phyloP scores from a whole-genome alignment of 768 basidiomycete species.

The Hericium erinaceus region DNA sequence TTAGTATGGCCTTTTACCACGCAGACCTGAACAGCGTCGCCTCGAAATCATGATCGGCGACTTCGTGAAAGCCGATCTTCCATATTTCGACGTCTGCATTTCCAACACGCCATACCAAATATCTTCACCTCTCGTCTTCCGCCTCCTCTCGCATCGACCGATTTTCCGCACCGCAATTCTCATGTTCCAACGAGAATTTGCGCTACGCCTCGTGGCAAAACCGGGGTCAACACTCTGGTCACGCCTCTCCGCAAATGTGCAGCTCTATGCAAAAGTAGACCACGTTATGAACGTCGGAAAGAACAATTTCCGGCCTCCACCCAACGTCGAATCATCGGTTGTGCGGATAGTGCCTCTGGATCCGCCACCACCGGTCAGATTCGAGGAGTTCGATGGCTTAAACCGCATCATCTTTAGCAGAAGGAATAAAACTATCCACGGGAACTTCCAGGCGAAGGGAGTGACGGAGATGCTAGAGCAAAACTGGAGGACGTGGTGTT shows the following conservation, averaged over 20 bases:
- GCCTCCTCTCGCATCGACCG: slow-evolving; percentile 91
- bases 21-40: slow-evolving; percentile 89
- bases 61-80: slow-evolving; percentile 95
- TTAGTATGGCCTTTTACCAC: neutral
- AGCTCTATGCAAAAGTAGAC: slow-evolving; percentile 94
- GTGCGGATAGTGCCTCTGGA: slow-evolving; percentile 86
- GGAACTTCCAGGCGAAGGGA: slow-evolving; percentile 88
- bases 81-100: slow-evolving; percentile 98
- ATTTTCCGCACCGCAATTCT: slow-evolving; percentile 90
- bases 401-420: slow-evolving; percentile 84
- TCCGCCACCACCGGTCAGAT: slow-evolving; percentile 91
- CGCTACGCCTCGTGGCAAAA: slow-evolving; percentile 79
- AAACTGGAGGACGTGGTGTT: slow-evolving; percentile 90
- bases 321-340: slow-evolving; percentile 88
- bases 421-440: slow-evolving; percentile 84
- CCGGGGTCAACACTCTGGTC: slow-evolving; percentile 88
- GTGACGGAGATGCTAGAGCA: slow-evolving; percentile 91
- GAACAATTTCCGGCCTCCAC: slow-evolving; percentile 94
- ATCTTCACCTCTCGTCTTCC: slow-evolving; percentile 95
- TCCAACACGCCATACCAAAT: slow-evolving; percentile 99
- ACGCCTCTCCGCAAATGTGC: slow-evolving; percentile 90
- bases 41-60: slow-evolving; percentile 94
- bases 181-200: slow-evolving; percentile 99
- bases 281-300: slow-evolving; percentile 94
- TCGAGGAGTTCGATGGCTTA: slow-evolving; percentile 96